Evolutionary conservation across 495 filamentous ascomycete species (phyloP), one percentile per base, ranked within the genome.

Genomic region (Astrothelium subdiscretum): DNA sequence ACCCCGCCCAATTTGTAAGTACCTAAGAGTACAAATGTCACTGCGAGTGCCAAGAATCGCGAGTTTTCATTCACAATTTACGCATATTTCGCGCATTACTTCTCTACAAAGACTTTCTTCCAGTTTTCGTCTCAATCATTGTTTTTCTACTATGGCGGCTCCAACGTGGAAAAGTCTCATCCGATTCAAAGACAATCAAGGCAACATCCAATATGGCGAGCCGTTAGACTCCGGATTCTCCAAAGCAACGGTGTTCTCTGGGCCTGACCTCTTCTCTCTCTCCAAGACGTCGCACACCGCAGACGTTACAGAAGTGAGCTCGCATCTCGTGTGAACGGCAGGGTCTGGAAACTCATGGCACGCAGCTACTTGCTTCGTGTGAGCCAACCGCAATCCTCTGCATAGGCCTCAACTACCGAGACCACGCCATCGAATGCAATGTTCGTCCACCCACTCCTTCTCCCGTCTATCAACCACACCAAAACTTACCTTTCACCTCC

Each of bases 371-470:
- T 4, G 18, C 60, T 20, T 51, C 60, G 58, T 54, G 32, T 32
- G 51, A 43, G 58, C 59, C 59, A 8, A 48, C 12, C 26, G 43
- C 59, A n/a, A 72, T 78, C 44, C 66, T 73, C 54, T 78, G 77
- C 61, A 67, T 78, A 24, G 77, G 77, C 3, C 67, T 79, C 38
- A 80, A 80, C 51, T 80, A 79, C 65, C 38, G 54, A 27, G 70
- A 73, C 3, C 77, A 80, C 35, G 76, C 75, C 8, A 71, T 67
- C 57, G 76, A 78, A 69, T 67, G 68, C 27, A 74, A 65, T 1
- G 76, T 77, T 63, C 51, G 63, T 58, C 18, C 54, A 52, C 18
- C 64, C 24, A 26, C 43, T 15, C 20, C 12, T 20, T 48, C 43
- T 18, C 43, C 43, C 10, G 20, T n/a, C 0, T 48, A 5, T 48